Evolutionary conservation across 257 asterid genomes (phyloP), one percentile per base, ranked within the genome.

Genomic region (Solanum dulcamara): DNA sequence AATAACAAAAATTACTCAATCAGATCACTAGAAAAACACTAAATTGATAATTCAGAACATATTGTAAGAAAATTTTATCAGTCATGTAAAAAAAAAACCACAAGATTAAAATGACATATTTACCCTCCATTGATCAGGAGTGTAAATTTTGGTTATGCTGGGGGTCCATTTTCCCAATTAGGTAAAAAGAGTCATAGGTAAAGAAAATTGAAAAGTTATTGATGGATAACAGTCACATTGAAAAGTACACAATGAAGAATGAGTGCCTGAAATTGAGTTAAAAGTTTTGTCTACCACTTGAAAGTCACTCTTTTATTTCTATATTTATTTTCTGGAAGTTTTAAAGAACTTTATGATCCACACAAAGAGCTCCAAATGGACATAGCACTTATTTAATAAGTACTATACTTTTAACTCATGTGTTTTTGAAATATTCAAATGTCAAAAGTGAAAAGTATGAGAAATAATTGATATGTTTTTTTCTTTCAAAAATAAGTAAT

Each of bases 211-310:
- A 67, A 40, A 10, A 72, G 6, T 24, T 51, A 71, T 30, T 42
- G 85, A 79, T 83, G 85, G 84, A 67, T 80, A 83, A 83, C 75
- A 83, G 53, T 85, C 18, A 74, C 9, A 75, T 55, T 83, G 75
- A 70, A 59, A 83, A 55, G 67, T 57, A 20, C 86, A 84, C 57
- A 85, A 50, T 48, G 64, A 79, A 79, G 64, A 79, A 68, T 46
- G 74, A 83, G 89, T 84, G 86, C 33, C 68, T 18, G 67, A 85
- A 67, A 26, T 83, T 70, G 40, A 64, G 40, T 74, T n/a, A 85
- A 72, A 38, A 26, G 26, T 53, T 74, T 84, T 84, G 89, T 86
- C 89, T 81, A 87, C 88, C 90, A 88, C 88, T 46, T 74, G 18
- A 37, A 70, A 70, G 14, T n/a, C 30, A n/a, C 3, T 38, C 6